Evolutionary conservation across 352 stramenopile species (phyloP).

Genomic region (Globisporangium middletonii): DNA sequence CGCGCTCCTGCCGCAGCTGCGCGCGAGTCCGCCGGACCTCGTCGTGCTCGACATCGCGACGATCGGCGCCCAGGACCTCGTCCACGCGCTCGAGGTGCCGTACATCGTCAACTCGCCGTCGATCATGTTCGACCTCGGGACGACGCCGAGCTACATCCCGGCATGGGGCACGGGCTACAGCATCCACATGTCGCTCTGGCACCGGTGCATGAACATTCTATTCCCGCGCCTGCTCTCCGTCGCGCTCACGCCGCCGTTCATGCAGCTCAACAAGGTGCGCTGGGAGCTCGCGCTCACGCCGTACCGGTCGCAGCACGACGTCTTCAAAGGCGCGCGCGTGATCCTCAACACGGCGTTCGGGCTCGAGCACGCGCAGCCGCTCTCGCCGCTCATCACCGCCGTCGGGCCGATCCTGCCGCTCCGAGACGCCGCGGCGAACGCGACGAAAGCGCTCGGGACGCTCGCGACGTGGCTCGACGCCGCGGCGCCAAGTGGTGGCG

Average conservation of each 20-base stretch:
- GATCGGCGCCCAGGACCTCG: slow-evolving; percentile 72
- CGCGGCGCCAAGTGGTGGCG: slow-evolving; percentile 14
- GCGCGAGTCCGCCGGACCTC: slow-evolving; percentile 39
- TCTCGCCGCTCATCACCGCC: slow-evolving; percentile 72
- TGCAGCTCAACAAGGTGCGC: slow-evolving; percentile 84
- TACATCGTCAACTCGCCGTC: slow-evolving; percentile 84
- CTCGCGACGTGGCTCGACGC: slow-evolving; percentile 37
- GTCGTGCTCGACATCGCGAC: slow-evolving; percentile 81
- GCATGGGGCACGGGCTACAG: slow-evolving; percentile 83
- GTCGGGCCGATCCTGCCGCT: slow-evolving; percentile 66
- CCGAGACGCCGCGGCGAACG: too few relatives aligned
- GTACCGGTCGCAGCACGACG: slow-evolving; percentile 81
- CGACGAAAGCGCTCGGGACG: slow-evolving; percentile 8
- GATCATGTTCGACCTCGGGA: slow-evolving; percentile 76
- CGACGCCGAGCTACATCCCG: slow-evolving; percentile 68
- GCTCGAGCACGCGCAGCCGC: slow-evolving; percentile 70
- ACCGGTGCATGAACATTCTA: slow-evolving; percentile 87
- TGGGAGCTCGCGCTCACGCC: slow-evolving; percentile 68
- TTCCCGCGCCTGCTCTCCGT: slow-evolving; percentile 82
- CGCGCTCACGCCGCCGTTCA: slow-evolving; percentile 84
- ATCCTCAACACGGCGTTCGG: slow-evolving; percentile 88
- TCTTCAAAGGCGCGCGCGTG: slow-evolving; percentile 81
- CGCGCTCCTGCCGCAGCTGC: slow-evolving; percentile 46
- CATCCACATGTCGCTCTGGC: slow-evolving; percentile 81
- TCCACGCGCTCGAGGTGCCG: slow-evolving; percentile 67